Evolutionary conservation across 805 yeast species (phyloP), one percentile per base, ranked within the genome.

Genomic region (Phaffomyces thermotolerans): DNA sequence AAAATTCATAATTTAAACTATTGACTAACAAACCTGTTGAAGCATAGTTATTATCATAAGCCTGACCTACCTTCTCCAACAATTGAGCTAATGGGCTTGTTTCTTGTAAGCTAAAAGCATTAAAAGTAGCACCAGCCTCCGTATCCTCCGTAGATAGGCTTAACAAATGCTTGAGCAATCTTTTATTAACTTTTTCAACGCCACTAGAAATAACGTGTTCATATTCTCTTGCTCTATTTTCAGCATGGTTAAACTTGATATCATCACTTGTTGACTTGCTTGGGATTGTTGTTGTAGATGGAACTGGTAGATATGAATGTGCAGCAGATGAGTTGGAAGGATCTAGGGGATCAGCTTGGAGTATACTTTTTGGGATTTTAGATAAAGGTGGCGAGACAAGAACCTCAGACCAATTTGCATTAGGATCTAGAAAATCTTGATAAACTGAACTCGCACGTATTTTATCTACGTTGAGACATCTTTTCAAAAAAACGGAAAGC

Each of bases 341-440:
- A 45, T 76, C 70, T 30, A 75, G 52, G 1, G 90, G 88, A 14
- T 86, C 81, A 2, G 77, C 76, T 51, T 73, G 65, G 41, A 84
- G 53, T 45, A 75, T 63, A 63, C 75, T 59, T 59, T 72, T 61
- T 37, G 88, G 78, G 37, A 84, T 63, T 8, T 67, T 61, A 2
- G 72, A 62, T 18, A 81, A 66, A 2, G 79, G 81, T 8, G 82
- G 78, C 4, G 77, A 63, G 39, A 65, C 66, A 43, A 83, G 57
- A 4, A 79, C 95, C 59, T 91, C 97, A 22, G 76, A 71, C 91
- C 96, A 93, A 54, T 79, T 78, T n/a, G 88, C 79, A 52, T 89
- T 90, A 6, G 98, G 95, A 58, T 89, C 93, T 47, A 93, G 62
- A 55, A 93, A 93, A 55, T 81, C 78, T 39, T 79, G 76, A 52